phyloP scores from a whole-genome alignment of 495 filamentous ascomycete species.

The Symbiotaphrina buchneri region DNA sequence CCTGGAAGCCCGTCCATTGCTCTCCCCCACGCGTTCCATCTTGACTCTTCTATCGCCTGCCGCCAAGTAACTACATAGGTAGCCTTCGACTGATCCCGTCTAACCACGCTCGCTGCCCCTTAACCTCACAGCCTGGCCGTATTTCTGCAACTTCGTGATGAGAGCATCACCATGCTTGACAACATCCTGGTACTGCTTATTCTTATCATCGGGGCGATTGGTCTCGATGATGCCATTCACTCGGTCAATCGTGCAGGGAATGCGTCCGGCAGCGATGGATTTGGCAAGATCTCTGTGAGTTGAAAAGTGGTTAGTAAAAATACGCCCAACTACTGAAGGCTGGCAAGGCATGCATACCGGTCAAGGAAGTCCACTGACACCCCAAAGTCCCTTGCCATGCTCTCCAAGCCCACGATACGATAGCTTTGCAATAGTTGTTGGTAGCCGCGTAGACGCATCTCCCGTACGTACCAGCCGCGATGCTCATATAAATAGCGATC shows the following conservation, averaged over 20 bases:
- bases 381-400: constrained; percentile 92
- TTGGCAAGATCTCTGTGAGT: constrained; percentile 62
- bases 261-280: constrained; percentile 86
- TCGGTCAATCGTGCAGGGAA: constrained; percentile 91
- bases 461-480: constrained; percentile 83
- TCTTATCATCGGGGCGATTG: constrained; percentile 92
- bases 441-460: constrained; percentile 91
- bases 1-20: too few species aligned
- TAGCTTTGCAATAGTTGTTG: constrained; percentile 96
- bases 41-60: too few species aligned
- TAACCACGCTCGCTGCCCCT: constrained; percentile 69
- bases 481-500: constrained; percentile 92
- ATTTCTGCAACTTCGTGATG: constrained; percentile 98
- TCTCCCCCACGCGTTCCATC: too few species aligned
- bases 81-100: too few species aligned
- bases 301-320: constrained; percentile 6
- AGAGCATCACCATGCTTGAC: constrained; percentile 92
- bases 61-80: too few species aligned
- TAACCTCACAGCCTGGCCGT: constrained; percentile 85
- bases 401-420: constrained; percentile 80
- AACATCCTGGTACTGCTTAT: constrained; percentile 94
- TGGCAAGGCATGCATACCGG: constrained; percentile 31
- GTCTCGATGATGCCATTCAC: constrained; percentile 97
- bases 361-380: constrained; percentile 91
- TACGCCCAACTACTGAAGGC: not conserved